Evolutionary conservation across 106 monocot species (phyloP), one percentile per base, ranked within the genome.

Genomic region (Acorus gramineus): DNA sequence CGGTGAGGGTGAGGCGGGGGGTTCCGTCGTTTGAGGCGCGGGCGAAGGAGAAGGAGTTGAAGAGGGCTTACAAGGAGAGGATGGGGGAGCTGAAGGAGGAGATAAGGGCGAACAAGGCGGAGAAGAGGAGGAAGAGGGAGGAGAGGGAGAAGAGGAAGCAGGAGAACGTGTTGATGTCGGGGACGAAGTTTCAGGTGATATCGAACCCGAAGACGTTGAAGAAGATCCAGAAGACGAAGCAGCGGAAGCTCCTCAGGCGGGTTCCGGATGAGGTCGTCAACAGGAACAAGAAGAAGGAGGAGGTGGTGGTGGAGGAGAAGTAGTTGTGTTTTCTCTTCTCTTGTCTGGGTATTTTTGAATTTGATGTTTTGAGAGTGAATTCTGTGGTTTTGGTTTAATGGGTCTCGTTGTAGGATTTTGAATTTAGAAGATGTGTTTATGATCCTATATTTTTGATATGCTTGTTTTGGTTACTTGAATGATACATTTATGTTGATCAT

Each of bases 71-170:
- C 76, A 73, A 60, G 74, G 87, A 81, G 75, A 65, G 96, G 70
- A 67, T 71, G 71, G 63, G 76, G 53, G 91, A 91, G 79, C 79
- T 96, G 7, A 87, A 91, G 80, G 91, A 96, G 75, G 91, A 96
- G 79, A 96, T 96, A 57, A 61, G 90, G 68, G 51, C 14, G 72
- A 81, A 77, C 50, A 96, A 91, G 77, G 79, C 65, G 49, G 91
- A 83, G 70, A 91, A 91, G 84, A 59, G 96, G 62, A 81, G 63
- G 85, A 57, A 43, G 73, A 80, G 87, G 52, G 91, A 87, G 78
- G 96, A 96, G 81, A 80, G 81, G 68, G 96, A 96, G 83, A 96
- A 91, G 84, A 85, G 63, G 85, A 91, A 96, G 70, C 59, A 91
- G 78, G 91, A 96, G 81, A 96, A 96, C 55, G 68, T 83, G 1